Evolutionary conservation across 1,284 basidiomycete species (phyloP).

Genomic region (Pseudomicrostroma phylloplanum): DNA sequence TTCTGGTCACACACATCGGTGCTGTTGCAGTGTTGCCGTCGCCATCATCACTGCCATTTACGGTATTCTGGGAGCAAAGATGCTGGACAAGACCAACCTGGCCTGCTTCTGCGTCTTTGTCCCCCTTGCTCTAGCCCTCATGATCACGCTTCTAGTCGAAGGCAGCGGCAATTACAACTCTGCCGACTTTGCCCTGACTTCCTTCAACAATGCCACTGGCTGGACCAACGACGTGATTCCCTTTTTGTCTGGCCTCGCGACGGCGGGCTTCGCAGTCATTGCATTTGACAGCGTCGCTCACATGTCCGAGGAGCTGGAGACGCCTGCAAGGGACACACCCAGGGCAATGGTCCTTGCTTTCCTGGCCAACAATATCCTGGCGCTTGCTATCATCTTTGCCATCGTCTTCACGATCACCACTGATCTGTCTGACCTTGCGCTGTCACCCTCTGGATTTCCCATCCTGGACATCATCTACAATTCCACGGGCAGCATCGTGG

Average conservation of each 20-base stretch:
- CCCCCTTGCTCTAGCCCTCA: slow-evolving; percentile 12
- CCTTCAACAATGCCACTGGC: slow-evolving; percentile 15
- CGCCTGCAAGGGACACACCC: slow-evolving; percentile 15
- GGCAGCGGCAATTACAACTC: slow-evolving; percentile 18
- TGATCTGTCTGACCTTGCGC: slow-evolving; percentile 12
- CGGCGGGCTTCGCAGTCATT: not conserved
- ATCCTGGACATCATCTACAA: slow-evolving; percentile 19
- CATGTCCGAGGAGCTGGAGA: slow-evolving; percentile 21
- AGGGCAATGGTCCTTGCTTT: slow-evolving; percentile 18
- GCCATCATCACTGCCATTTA: slow-evolving; percentile 2
- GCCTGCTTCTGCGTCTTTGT: slow-evolving; percentile 15
- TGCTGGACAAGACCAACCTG: slow-evolving; percentile 18
- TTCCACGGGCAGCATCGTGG: slow-evolving; percentile 15
- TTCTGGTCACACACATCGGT: no score
- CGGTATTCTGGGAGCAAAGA: slow-evolving; percentile 11
- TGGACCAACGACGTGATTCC: not conserved
- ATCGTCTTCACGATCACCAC: slow-evolving; percentile 20
- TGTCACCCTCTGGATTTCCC: slow-evolving; percentile 20
- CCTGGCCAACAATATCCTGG: slow-evolving; percentile 13
- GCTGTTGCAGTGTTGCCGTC: not conserved
- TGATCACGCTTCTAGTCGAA: slow-evolving; percentile 17
- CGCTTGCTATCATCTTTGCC: slow-evolving; percentile 17
- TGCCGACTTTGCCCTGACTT: slow-evolving; percentile 18
- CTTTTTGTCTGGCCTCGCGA: not conserved
- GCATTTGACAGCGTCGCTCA: slow-evolving; percentile 13